phyloP scores from a whole-genome alignment of 2,329 filamentous ascomycete genomes.

The Penicillium sp. region DNA sequence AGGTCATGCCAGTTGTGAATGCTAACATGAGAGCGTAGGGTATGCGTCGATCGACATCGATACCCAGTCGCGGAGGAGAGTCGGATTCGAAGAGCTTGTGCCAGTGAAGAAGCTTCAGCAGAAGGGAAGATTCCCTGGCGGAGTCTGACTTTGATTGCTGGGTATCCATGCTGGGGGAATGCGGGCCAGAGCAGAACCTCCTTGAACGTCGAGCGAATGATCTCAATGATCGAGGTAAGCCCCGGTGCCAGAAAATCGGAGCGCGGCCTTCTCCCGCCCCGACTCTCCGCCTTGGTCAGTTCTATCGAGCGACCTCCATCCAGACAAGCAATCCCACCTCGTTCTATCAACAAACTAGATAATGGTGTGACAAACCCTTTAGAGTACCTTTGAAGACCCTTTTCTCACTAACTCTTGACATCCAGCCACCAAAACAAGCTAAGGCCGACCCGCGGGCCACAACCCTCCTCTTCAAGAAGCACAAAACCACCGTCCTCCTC shows the following conservation, averaged over 20 bases:
- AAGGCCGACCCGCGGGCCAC: conserved; percentile 54
- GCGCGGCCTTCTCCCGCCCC: conserved; percentile 11
- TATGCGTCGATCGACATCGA: conserved; percentile 68
- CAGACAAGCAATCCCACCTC: not conserved
- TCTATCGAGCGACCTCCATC: not conserved
- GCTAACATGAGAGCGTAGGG: conserved; percentile 66
- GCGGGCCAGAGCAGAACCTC: not conserved
- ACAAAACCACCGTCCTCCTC: conserved; percentile 70
- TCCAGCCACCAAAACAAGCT: conserved; percentile 22
- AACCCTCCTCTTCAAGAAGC: conserved; percentile 73
- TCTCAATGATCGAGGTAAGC: not conserved
- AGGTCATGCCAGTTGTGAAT: conserved; percentile 67
- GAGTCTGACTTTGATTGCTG: conserved; percentile 13
- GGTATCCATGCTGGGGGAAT: conserved; percentile 22
- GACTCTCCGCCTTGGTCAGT: conserved; percentile 27
- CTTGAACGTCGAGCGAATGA: not conserved
- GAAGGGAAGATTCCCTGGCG: conserved; percentile 24
- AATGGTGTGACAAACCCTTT: conserved; percentile 17
- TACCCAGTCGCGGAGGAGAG: conserved; percentile 56
- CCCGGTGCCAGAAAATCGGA: conserved; percentile 12
- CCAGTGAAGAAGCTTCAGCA: conserved; percentile 40
- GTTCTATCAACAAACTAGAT: conserved; percentile 5
- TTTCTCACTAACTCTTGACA: not conserved
- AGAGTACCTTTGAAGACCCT: too few species aligned
- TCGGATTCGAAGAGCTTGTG: conserved; percentile 44